phyloP scores from a whole-genome alignment of 2,329 filamentous ascomycete species.

The Rhinocladiella mackenziei region DNA sequence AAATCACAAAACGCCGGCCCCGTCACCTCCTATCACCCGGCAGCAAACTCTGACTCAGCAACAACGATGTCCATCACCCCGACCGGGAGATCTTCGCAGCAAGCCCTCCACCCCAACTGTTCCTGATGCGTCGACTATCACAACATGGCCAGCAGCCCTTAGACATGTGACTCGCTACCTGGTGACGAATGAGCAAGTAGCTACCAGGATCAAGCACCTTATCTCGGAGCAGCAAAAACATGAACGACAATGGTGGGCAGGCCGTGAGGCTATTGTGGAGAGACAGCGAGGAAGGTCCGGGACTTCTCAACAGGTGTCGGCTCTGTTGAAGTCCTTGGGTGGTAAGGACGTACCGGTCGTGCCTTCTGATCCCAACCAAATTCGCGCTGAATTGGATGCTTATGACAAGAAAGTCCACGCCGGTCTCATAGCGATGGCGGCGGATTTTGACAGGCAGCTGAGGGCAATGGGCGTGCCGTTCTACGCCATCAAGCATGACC shows the following conservation, averaged over 20 bases:
- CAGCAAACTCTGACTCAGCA: constrained; percentile 7
- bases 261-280: constrained; percentile 49
- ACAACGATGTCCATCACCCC: background rate
- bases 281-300: constrained; percentile 51
- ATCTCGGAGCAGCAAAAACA: constrained; percentile 61
- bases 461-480: constrained; percentile 58
- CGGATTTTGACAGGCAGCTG: constrained; percentile 54
- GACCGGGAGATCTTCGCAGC: constrained; percentile 5
- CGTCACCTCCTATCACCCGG: constrained; percentile 10
- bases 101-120: constrained; percentile 17
- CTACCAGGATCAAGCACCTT: constrained; percentile 51
- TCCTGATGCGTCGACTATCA: constrained; percentile 46
- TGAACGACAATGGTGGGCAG: constrained; percentile 58
- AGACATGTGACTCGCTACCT: constrained; percentile 50
- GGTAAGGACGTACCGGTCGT: constrained; percentile 15
- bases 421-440: constrained; percentile 57
- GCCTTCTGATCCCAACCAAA: constrained; percentile 33
- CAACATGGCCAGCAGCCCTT: constrained; percentile 50
- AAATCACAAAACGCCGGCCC: constrained; percentile 8
- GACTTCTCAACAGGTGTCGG: constrained; percentile 52
- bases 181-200: constrained; percentile 42
- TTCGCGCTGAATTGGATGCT: constrained; percentile 52
- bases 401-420: constrained; percentile 62
- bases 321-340: constrained; percentile 44
- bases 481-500: constrained; percentile 50